Percentiles rank a stretch among this genome's conserved stretches.
phyloP scores from a whole-genome alignment of 2,329 filamentous ascomycete genomes.

The Arthrobotrys iridis region DNA sequence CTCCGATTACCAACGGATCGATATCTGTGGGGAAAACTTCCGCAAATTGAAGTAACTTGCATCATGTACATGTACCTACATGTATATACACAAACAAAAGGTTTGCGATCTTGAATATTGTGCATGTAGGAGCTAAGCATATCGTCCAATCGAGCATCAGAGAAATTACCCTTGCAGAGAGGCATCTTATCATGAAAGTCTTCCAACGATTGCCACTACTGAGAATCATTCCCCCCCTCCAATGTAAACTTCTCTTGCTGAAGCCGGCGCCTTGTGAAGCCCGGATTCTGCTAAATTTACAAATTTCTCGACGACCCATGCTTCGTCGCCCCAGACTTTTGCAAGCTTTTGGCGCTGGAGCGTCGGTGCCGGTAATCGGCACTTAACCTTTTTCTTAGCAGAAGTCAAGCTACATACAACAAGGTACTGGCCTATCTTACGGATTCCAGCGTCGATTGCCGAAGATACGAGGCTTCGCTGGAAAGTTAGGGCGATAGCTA shows the following conservation, averaged over 20 bases:
- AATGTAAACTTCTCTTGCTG: constrained; percentile 9
- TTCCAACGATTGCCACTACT: neutral
- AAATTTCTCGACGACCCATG: constrained; percentile 6
- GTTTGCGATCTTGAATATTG: neutral
- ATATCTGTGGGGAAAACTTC: neutral
- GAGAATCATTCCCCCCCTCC: neutral
- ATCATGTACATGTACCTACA: neutral
- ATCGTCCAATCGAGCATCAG: neutral
- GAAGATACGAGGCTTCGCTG: constrained; percentile 34
- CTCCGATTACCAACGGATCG: constrained; percentile 19
- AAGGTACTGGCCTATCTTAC: constrained; percentile 20
- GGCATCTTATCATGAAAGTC: neutral
- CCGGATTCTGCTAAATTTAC: constrained; percentile 21
- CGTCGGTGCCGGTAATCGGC: constrained; percentile 1
- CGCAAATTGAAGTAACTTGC: neutral
- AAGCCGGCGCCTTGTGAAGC: constrained; percentile 31
- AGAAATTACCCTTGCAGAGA: neutral
- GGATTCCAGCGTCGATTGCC: constrained; percentile 27
- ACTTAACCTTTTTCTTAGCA: constrained; percentile 11
- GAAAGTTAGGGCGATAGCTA: constrained; percentile 12
- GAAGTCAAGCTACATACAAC: neutral
- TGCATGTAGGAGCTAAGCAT: neutral
- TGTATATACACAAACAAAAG: neutral
- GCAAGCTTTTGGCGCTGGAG: neutral
- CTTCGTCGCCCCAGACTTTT: neutral